These are phyloP conservation scores for Penicillium manginii DNA, from an alignment of 495 filamentous ascomycete genomes.

Conservation along the genomic window DNA sequence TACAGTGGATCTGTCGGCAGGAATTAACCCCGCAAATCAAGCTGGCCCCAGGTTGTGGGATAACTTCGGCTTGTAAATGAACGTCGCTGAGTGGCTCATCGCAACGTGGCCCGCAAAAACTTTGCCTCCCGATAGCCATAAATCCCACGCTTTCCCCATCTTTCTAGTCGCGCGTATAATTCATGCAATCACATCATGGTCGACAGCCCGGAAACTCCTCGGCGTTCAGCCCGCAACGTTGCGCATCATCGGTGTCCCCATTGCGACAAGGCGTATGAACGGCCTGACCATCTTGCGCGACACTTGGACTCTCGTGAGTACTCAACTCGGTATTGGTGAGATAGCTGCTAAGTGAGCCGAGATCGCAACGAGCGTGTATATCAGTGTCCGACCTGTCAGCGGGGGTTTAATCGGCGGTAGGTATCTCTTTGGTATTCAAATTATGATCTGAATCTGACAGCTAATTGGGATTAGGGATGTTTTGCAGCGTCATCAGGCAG, in stretches of 20 bases:
- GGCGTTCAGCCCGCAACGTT: constrained; percentile 22
- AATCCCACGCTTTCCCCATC: background rate
- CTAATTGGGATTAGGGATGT: constrained; percentile 20
- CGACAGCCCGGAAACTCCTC: constrained; percentile 12
- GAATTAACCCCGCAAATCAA: constrained; percentile 2
- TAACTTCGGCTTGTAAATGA: background rate
- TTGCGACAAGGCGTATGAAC: constrained; percentile 30
- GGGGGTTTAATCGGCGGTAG: constrained; percentile 31
- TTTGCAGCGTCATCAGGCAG: constrained; percentile 29
- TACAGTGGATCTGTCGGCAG: background rate
- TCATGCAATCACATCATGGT: constrained; percentile 6
- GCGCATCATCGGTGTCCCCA: constrained; percentile 28
- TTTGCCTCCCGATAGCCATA: background rate
- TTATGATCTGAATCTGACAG: too few species aligned
- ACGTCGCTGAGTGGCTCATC: background rate
- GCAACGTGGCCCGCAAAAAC: constrained; percentile 1
- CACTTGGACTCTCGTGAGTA: constrained; percentile 34
- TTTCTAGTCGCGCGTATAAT: background rate
- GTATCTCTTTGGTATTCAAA: background rate
- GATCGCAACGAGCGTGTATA: constrained; percentile 28
- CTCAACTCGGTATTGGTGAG: background rate
- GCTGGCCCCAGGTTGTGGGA: constrained; percentile 1
- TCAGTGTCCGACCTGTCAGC: constrained; percentile 26
- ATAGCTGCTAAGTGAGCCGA: background rate
- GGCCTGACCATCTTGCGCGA: constrained; percentile 34